Evolutionary conservation across 1,284 basidiomycete genomes (phyloP).

Genomic region (Sparassis latifolia): DNA sequence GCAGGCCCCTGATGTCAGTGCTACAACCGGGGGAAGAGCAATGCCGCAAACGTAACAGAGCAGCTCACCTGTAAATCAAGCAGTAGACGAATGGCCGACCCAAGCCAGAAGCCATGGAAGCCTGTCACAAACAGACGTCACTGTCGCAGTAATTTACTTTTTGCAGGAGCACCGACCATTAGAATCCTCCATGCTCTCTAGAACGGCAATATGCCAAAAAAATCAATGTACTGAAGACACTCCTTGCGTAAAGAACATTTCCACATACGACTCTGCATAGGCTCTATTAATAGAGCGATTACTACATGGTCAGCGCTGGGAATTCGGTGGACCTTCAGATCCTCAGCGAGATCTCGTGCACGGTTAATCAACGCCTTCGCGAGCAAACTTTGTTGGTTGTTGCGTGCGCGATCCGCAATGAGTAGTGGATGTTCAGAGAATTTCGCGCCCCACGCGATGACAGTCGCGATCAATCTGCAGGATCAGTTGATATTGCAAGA

Average conservation of each 20-base stretch:
- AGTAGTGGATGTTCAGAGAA: conserved; percentile 86
- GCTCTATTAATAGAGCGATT: conserved; percentile 69
- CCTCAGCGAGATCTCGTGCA: conserved; percentile 79
- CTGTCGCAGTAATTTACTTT: not conserved
- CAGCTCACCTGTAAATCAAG: conserved; percentile 61
- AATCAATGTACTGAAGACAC: not conserved
- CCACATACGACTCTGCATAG: conserved; percentile 73
- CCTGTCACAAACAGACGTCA: conserved; percentile 35
- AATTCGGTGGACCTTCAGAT: conserved; percentile 76
- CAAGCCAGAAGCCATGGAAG: conserved; percentile 78
- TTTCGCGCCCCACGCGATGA: conserved; percentile 90
- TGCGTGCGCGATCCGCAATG: conserved; percentile 67
- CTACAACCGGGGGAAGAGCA: not conserved
- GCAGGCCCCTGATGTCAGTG: conserved; percentile 7
- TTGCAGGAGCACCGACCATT: conserved; percentile 37
- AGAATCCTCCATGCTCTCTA: conserved; percentile 64
- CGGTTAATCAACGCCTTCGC: conserved; percentile 75
- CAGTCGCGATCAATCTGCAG: conserved; percentile 63
- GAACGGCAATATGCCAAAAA: not conserved
- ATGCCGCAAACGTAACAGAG: not conserved
- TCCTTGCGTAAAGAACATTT: not conserved
- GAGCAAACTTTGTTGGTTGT: conserved; percentile 66
- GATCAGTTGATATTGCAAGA: not conserved
- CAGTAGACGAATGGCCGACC: conserved; percentile 67
- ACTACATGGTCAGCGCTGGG: conserved; percentile 79